Evolutionary conservation across 257 asterid genomes (phyloP).

Genomic region (Hygrophila difformis): DNA sequence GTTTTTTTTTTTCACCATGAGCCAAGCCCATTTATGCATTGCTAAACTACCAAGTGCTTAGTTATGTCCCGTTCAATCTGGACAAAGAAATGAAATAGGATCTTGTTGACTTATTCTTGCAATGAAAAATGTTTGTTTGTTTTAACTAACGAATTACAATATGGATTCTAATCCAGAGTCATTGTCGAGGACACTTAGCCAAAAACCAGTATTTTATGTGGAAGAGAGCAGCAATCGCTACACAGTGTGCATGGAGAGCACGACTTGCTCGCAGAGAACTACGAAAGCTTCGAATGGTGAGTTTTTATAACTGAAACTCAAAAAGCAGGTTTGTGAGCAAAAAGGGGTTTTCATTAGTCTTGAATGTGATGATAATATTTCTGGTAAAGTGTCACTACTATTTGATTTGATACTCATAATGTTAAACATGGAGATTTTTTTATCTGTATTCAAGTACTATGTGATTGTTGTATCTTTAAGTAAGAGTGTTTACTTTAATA

Average conservation of each 20-base stretch:
- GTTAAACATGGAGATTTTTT: too few relatives aligned
- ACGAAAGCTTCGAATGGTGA: slow-evolving; percentile 31
- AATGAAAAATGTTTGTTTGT: too few relatives aligned
- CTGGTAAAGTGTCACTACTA: not conserved
- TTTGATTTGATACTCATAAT: not conserved
- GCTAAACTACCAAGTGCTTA: too few relatives aligned
- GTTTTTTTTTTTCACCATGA: too few relatives aligned
- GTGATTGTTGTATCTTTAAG: too few relatives aligned
- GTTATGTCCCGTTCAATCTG: too few relatives aligned
- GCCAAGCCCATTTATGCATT: too few relatives aligned
- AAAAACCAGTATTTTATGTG: slow-evolving; percentile 18
- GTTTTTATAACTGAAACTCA: slow-evolving; percentile 2
- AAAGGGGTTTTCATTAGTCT: not conserved
- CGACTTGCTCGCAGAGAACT: slow-evolving; percentile 27
- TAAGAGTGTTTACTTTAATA: too few relatives aligned
- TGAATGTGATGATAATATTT: slow-evolving; percentile 4
- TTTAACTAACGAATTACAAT: not conserved
- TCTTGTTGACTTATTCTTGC: too few relatives aligned
- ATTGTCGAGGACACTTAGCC: slow-evolving; percentile 28
- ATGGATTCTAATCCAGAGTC: slow-evolving; percentile 25
- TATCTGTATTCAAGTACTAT: too few relatives aligned
- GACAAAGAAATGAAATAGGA: too few relatives aligned
- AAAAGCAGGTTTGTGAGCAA: not conserved
- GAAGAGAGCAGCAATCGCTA: slow-evolving; percentile 30
- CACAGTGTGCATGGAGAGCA: slow-evolving; percentile 42